Evolutionary conservation across 129 eudicot species (phyloP), one percentile per base, ranked within the genome.

Genomic region (Sambucus nigra): DNA sequence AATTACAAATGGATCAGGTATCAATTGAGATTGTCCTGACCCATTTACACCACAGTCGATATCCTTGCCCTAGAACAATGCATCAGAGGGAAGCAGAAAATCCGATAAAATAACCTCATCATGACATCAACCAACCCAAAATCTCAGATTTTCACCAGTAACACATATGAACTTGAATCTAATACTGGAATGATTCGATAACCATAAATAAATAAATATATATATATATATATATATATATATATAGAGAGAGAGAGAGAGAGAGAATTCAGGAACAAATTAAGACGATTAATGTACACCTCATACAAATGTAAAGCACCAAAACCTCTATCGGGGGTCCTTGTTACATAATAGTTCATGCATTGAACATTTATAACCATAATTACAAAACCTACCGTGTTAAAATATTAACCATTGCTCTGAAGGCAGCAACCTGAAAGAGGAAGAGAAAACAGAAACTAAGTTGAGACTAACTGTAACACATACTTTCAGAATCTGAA

Each of bases 361-460:
- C 19, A 14, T 42, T 42, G 0, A 15, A 42, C 19, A 57, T 35
- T 35, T 35, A 15, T 7, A 35, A 15, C 42, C 13, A 35, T 7
- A 35, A 8, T 35, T 2, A 15, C 42, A 60, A 69, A 58, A 8
- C 73, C 48, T 75, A 92, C 99, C 99, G 72, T 55, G 99, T 92
- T 67, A 92, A 73, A 53, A 92, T 92, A 63, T 92, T 92, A 50
- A 92, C 99, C 99, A 92, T 92, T 35, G 99, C 99, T 80, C 99
- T 82, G 65, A 92, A 92, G 50, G 99, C 99, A 51, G 99, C 99
- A 72, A 92, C 99, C 97, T 89, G 74, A 25, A 50, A 57, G 52
- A 6, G 47, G 40, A 39, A 25, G 46, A 41, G 52, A 25, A 50
- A 23, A 57, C 32, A 39, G 53, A 32, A 21, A 39, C 58, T 33